phyloP scores from a whole-genome alignment of 352 stramenopile species.

The Elongisporangium prolatum region DNA sequence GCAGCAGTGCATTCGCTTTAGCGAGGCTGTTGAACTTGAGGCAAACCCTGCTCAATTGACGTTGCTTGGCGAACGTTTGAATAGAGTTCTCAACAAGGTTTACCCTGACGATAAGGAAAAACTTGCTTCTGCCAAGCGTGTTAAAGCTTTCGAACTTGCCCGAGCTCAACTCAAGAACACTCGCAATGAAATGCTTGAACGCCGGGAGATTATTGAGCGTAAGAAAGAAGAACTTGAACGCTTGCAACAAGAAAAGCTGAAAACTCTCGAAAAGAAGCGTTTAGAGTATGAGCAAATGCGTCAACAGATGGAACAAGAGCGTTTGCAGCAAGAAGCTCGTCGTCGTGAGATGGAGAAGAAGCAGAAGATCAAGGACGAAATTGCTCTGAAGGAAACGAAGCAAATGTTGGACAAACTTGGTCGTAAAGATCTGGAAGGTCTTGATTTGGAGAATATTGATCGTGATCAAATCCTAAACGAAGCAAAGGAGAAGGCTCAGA shows the following conservation, averaged over 20 bases:
- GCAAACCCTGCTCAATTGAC: constrained; percentile 74
- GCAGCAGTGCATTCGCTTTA: constrained; percentile 82
- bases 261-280: constrained; percentile 81
- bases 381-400: constrained; percentile 90
- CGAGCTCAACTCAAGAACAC: constrained; percentile 61
- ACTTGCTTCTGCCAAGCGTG: constrained; percentile 22
- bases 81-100: constrained; percentile 55
- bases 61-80: constrained; percentile 60
- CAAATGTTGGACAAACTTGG: constrained; percentile 78
- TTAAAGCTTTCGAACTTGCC: constrained; percentile 72
- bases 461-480: constrained; percentile 87
- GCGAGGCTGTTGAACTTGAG: constrained; percentile 71
- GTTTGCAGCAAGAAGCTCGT: constrained; percentile 72
- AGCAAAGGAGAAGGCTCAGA: constrained; percentile 92
- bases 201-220: constrained; percentile 94
- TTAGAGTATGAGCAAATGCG: constrained; percentile 66
- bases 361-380: constrained; percentile 94
- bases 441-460: constrained; percentile 74
- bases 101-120: constrained; percentile 10
- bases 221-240: constrained; percentile 97
- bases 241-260: constrained; percentile 89
- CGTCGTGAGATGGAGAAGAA: constrained; percentile 92
- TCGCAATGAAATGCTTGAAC: constrained; percentile 84
- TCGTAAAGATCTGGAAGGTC: constrained; percentile 58
- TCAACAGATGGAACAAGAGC: constrained; percentile 71